phyloP scores from a whole-genome alignment of 352 stramenopile genomes.

The Pythium folliculosum region DNA sequence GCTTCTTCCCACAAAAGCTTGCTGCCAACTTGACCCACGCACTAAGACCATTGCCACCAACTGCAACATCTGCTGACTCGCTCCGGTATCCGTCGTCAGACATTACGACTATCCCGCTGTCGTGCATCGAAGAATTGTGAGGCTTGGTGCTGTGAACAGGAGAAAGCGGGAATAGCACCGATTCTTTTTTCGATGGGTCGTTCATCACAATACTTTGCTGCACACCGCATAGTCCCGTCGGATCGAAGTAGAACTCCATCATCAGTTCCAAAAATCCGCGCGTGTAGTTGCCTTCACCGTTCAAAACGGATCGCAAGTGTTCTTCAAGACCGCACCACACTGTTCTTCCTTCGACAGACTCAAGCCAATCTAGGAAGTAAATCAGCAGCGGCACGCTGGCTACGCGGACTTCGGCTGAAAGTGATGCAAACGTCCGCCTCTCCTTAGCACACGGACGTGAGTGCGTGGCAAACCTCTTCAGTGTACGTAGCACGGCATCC shows the following conservation, averaged over 20 bases:
- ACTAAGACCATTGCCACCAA: slow-evolving; percentile 36
- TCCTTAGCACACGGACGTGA: neutral
- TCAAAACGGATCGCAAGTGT: slow-evolving; percentile 67
- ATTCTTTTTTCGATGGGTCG: slow-evolving; percentile 75
- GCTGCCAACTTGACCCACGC: slow-evolving; percentile 75
- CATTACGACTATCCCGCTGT: slow-evolving; percentile 51
- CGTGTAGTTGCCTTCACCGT: slow-evolving; percentile 71
- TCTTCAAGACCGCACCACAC: slow-evolving; percentile 87
- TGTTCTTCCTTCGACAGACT: slow-evolving; percentile 78
- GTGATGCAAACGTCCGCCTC: neutral
- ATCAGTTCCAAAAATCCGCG: slow-evolving; percentile 77
- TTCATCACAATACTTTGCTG: slow-evolving; percentile 88
- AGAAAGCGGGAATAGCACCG: slow-evolving; percentile 68
- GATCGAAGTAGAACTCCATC: slow-evolving; percentile 87
- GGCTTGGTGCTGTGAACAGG: slow-evolving; percentile 31
- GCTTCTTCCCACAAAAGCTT: slow-evolving; percentile 60
- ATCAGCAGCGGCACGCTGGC: slow-evolving; percentile 69
- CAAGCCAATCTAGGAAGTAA: slow-evolving; percentile 77
- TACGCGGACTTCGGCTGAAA: slow-evolving; percentile 40
- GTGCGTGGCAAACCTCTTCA: slow-evolving; percentile 26
- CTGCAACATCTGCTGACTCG: slow-evolving; percentile 12
- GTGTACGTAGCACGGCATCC: slow-evolving; percentile 67
- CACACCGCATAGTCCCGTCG: slow-evolving; percentile 51
- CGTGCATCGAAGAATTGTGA: slow-evolving; percentile 34
- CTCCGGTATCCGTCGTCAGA: slow-evolving; percentile 43